Conservation (phyloP, 805 yeast species). For the Saccharomycopsis sp. region DNA sequence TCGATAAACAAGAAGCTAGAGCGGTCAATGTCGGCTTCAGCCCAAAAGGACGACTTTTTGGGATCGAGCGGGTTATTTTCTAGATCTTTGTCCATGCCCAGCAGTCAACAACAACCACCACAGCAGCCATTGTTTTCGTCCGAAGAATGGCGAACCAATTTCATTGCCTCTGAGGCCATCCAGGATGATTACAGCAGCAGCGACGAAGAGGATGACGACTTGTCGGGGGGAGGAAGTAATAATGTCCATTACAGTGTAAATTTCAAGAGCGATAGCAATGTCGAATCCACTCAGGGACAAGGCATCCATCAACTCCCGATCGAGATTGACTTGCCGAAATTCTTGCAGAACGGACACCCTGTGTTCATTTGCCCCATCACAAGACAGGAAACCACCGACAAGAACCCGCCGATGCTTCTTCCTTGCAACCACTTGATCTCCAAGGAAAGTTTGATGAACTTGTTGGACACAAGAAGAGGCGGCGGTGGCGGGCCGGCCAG, state of each 20-base stretch:
- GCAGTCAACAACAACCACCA: too few relatives aligned
- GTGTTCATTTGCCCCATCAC: constrained; percentile 65
- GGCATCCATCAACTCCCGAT: constrained; percentile 62
- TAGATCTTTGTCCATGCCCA: background rate
- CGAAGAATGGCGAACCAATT: too few relatives aligned
- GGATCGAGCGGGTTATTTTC: background rate
- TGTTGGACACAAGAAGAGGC: constrained; percentile 28
- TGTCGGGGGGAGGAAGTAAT: background rate
- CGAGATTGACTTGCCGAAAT: constrained; percentile 46
- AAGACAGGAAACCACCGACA: constrained; percentile 53
- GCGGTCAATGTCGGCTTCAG: background rate
- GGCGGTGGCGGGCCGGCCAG: too few relatives aligned
- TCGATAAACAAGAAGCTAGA: constrained; percentile 12
- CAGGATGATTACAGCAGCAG: too few relatives aligned
- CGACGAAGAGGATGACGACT: too few relatives aligned
- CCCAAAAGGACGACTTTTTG: background rate
- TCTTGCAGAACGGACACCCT: constrained; percentile 46
- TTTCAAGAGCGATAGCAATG: background rate
- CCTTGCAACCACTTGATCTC: constrained; percentile 61
- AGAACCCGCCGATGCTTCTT: constrained; percentile 53
- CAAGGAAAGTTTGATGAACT: constrained; percentile 39
- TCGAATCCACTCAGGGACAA: constrained; percentile 23
- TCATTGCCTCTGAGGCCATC: too few relatives aligned
- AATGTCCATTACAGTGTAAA: background rate
- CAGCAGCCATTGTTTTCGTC: too few relatives aligned